A percentile compares a stretch with the other conserved stretches of the same genome.
Evolutionary conservation across 148 eudicot genomes (phyloP).

Genomic region (Amaranthus palmeri): DNA sequence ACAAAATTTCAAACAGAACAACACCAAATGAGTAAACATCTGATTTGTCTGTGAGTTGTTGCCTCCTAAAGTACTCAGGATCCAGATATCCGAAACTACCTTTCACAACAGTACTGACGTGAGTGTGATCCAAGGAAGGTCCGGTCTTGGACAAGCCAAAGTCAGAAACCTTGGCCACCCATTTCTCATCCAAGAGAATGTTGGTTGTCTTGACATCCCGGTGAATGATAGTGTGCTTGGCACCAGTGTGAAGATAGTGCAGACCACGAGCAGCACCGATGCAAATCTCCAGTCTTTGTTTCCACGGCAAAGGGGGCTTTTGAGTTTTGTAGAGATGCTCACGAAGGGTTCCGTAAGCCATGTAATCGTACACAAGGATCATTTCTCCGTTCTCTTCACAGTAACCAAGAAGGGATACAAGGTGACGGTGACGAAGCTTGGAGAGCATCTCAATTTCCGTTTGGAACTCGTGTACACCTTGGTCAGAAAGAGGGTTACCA

Average conservation of each 20-base stretch:
- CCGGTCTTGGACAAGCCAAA: slow-evolving; percentile 84
- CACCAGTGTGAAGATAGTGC: slow-evolving; percentile 92
- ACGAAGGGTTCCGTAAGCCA: slow-evolving; percentile 83
- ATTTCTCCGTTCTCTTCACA: slow-evolving; percentile 88
- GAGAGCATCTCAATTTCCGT: slow-evolving; percentile 94
- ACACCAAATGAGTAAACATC: slow-evolving; percentile 92
- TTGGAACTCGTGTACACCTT: slow-evolving; percentile 86
- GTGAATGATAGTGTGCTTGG: slow-evolving; percentile 85
- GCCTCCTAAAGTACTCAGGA: slow-evolving; percentile 85
- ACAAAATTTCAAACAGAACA: slow-evolving; percentile 74
- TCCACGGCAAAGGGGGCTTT: slow-evolving; percentile 87
- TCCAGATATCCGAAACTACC: slow-evolving; percentile 90
- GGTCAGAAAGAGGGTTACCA: slow-evolving; percentile 75
- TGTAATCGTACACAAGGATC: slow-evolving; percentile 87
- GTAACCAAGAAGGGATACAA: slow-evolving; percentile 80
- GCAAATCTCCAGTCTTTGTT: slow-evolving; percentile 89
- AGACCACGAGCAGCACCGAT: slow-evolving; percentile 87
- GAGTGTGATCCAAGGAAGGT: slow-evolving; percentile 79
- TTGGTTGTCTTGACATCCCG: slow-evolving; percentile 94
- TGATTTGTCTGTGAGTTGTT: slow-evolving; percentile 76
- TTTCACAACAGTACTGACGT: slow-evolving; percentile 88
- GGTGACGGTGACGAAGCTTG: slow-evolving; percentile 88
- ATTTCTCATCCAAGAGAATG: slow-evolving; percentile 77
- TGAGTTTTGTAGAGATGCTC: slow-evolving; percentile 87
- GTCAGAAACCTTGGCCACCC: slow-evolving; percentile 92